Percentiles rank a stretch among this genome's conserved stretches.
These are phyloP conservation scores for Naumovozyma baii DNA, from an alignment of 805 yeast genomes.

Conservation along the genomic window DNA sequence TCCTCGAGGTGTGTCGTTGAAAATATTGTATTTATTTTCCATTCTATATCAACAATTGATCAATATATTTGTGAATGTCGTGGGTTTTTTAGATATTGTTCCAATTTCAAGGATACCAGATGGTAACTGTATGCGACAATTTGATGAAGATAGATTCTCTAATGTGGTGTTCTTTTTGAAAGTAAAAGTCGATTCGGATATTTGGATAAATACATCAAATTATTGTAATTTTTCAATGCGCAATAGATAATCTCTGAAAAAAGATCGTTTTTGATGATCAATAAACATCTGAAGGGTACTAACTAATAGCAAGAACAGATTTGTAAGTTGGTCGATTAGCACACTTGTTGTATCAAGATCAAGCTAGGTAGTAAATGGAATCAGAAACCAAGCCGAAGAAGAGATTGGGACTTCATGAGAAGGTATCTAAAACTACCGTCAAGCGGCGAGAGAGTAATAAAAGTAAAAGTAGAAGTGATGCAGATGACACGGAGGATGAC, in stretches of 20 bases:
- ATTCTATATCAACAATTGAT: background rate
- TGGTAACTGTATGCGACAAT: too few relatives aligned
- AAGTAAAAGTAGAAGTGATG: background rate
- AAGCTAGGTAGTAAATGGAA: background rate
- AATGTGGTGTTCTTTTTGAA: too few relatives aligned
- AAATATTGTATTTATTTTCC: constrained; percentile 11
- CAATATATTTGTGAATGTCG: background rate
- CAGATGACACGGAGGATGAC: constrained; percentile 28
- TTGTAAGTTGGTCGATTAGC: too few relatives aligned
- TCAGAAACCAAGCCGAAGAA: background rate
- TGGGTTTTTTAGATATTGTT: too few relatives aligned
- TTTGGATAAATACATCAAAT: too few relatives aligned
- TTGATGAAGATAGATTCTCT: too few relatives aligned
- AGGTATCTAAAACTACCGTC: background rate
- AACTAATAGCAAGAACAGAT: too few relatives aligned
- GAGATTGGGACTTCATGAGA: background rate
- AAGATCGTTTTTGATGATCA: background rate
- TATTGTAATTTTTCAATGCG: background rate
- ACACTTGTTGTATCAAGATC: too few relatives aligned
- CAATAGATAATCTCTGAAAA: background rate
- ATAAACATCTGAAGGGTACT: background rate
- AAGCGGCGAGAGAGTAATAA: background rate
- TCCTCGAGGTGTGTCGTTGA: constrained; percentile 23
- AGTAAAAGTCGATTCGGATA: too few relatives aligned
- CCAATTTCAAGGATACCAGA: background rate